Base-by-base conservation (phyloP, 2,329 filamentous ascomycete species). In the Paramyrothecium sp. region DNA sequence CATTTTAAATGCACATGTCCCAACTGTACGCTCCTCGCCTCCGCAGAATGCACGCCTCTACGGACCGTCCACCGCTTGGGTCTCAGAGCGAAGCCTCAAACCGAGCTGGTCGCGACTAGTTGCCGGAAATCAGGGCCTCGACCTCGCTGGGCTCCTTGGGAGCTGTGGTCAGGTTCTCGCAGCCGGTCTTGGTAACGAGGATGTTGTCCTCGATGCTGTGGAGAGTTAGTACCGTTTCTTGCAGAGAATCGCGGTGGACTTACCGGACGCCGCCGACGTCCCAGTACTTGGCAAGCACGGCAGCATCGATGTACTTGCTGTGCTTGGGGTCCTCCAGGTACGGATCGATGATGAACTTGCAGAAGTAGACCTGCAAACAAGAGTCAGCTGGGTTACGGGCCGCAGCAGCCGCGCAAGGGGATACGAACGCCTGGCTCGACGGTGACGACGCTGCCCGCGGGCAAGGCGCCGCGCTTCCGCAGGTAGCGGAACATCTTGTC, bases 401-500 rank as follows among this genome's bases (percentile, higher is more conserved):
- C n/a, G n/a, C n/a, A n/a, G n/a, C n/a, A n/a, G n/a, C n/a, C n/a
- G n/a, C n/a, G n/a, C n/a, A n/a, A n/a, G n/a, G n/a, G 5, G 13
- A 10, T 38, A 79, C 86, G 74, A 79, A 91, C 86, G 51, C 95
- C 95, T 13, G 95, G 95, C 78, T 99, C 95, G 44, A 98, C 94
- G 0, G 95, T 99, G 54, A 99, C 88, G 22, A 99, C 91, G 53
- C 89, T 89, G 8, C 90, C 89, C 1, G 87, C 88, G 0, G 92
- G 91, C 51, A 97, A 73, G 21, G 76, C 81, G 13, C 90, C 89
- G 54, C 95, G 81, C 44, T 96, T 88, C 49, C 95, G 82, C 59
- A 99, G 78, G 69, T 97, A 98, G 54, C 86, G 83, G 76, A 97
- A 98, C 82, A 97, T 86, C 38, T 84, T 79, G 71, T 99, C 93